A percentile compares a stretch with the other conserved stretches of the same genome.
These are phyloP conservation scores for Astrocystis sublimbata DNA, from an alignment of 495 filamentous ascomycete species.

Conservation along the genomic window DNA sequence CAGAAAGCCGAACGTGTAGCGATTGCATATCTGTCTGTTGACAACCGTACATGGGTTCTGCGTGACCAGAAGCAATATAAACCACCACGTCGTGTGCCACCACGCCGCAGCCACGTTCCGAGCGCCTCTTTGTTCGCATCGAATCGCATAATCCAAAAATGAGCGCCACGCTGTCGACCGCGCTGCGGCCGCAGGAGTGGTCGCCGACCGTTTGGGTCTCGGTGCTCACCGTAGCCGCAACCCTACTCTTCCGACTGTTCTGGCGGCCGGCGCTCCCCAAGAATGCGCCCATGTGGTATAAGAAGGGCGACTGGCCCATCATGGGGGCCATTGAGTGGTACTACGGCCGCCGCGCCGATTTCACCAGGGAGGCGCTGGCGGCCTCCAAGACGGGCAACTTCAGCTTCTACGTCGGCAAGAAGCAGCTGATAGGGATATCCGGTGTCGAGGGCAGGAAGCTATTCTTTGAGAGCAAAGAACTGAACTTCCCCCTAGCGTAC, in stretches of 20 bases:
- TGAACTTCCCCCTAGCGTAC: constrained; percentile 46
- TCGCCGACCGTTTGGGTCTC: constrained; percentile 16
- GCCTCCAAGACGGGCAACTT: constrained; percentile 41
- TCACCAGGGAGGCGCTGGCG: constrained; percentile 8
- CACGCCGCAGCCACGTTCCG: too few relatives aligned
- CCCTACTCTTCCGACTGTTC: constrained; percentile 10
- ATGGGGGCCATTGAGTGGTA: constrained; percentile 26
- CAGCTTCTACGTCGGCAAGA: constrained; percentile 51
- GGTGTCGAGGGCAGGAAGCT: constrained; percentile 42
- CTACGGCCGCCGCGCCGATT: constrained; percentile 24
- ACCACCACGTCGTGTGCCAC: not conserved
- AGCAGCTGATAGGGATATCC: constrained; percentile 41
- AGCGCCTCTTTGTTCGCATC: not conserved
- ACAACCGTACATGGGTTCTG: not conserved
- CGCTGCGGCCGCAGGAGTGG: constrained; percentile 9
- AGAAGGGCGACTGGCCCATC: constrained; percentile 24
- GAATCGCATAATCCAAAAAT: not conserved
- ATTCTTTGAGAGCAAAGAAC: constrained; percentile 45
- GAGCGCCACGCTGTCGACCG: not conserved
- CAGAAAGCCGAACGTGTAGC: too few relatives aligned
- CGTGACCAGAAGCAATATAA: constrained; percentile 1
- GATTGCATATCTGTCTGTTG: not conserved
- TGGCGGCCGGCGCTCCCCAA: constrained; percentile 24
- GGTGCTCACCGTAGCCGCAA: not conserved
- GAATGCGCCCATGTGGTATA: constrained; percentile 21